Conservation (phyloP, 768 basidiomycete species). For the Leucosporidium yakuticum region DNA sequence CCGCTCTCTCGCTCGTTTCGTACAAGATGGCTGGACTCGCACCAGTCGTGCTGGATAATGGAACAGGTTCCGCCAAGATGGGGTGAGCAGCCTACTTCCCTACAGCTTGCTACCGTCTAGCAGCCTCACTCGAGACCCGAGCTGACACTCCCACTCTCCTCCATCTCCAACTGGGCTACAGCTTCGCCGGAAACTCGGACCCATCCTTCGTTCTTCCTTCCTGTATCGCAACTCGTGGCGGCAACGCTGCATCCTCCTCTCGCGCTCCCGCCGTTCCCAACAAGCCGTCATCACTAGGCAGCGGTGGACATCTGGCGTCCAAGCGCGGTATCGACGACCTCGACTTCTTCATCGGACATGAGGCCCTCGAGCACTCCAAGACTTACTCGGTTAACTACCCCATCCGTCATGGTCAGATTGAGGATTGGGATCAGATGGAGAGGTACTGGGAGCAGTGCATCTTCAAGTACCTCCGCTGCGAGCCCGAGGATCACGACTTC, state of each 20-base stretch:
- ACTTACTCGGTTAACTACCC: slow-evolving; percentile 96
- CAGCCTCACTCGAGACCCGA: too few species aligned
- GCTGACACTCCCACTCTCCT: background rate
- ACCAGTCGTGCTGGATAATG: too few species aligned
- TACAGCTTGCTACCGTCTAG: too few species aligned
- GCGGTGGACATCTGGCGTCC: slow-evolving; percentile 85
- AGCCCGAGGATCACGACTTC: slow-evolving; percentile 99
- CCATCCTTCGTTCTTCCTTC: slow-evolving; percentile 99
- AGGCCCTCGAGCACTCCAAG: slow-evolving; percentile 90
- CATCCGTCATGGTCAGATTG: slow-evolving; percentile 60
- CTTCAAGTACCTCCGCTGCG: slow-evolving; percentile 97
- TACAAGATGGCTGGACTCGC: too few species aligned
- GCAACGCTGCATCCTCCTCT: slow-evolving; percentile 37
- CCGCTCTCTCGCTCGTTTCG: too few species aligned
- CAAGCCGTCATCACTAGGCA: slow-evolving; percentile 54
- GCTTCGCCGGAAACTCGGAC: slow-evolving; percentile 97
- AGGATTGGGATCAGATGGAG: slow-evolving; percentile 89
- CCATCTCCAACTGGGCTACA: slow-evolving; percentile 41
- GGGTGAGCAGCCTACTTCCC: too few species aligned
- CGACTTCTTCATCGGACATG: slow-evolving; percentile 99
- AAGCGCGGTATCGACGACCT: slow-evolving; percentile 98
- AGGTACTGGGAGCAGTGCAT: slow-evolving; percentile 99
- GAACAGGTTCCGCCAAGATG: too few species aligned
- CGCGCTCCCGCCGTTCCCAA: slow-evolving; percentile 48
- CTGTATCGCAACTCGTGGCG: slow-evolving; percentile 75